A percentile compares a stretch with the other conserved stretches of the same genome.
These are phyloP conservation scores for Tricholoma saponaceum DNA, from an alignment of 768 basidiomycete species.

Conservation along the genomic window DNA sequence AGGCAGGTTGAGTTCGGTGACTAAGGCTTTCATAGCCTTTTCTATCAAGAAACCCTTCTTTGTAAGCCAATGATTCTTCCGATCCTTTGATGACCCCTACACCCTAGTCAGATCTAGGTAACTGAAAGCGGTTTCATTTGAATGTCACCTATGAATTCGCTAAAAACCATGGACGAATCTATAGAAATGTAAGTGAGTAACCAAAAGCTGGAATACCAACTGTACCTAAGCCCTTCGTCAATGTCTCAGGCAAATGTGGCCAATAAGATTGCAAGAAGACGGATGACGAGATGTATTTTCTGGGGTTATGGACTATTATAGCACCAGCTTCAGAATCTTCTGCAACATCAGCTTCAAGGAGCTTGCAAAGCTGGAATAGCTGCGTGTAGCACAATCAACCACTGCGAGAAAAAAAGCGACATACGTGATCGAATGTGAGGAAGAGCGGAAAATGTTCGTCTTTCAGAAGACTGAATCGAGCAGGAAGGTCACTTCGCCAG, in stretches of 20 bases:
- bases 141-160: constrained; percentile 57
- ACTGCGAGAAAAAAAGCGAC: neutral
- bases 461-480: neutral
- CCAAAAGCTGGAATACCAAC: neutral
- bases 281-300: neutral
- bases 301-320: neutral
- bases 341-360: neutral
- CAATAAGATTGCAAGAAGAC: neutral
- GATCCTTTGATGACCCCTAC: constrained; percentile 66
- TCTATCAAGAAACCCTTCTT: constrained; percentile 36
- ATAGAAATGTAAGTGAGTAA: neutral
- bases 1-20: constrained; percentile 47
- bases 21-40: constrained; percentile 45
- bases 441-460: neutral
- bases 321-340: too few species aligned
- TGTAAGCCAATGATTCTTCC: constrained; percentile 38
- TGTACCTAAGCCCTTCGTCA: neutral
- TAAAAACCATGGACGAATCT: constrained; percentile 64
- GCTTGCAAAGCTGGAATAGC: neutral
- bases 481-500: neutral
- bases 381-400: neutral
- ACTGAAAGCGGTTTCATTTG: neutral
- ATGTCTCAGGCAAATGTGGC: neutral
- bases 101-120: neutral
- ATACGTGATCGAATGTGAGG: neutral